Base-by-base conservation (phyloP, 257 asterid species). In the Solanum peruvianum region DNA sequence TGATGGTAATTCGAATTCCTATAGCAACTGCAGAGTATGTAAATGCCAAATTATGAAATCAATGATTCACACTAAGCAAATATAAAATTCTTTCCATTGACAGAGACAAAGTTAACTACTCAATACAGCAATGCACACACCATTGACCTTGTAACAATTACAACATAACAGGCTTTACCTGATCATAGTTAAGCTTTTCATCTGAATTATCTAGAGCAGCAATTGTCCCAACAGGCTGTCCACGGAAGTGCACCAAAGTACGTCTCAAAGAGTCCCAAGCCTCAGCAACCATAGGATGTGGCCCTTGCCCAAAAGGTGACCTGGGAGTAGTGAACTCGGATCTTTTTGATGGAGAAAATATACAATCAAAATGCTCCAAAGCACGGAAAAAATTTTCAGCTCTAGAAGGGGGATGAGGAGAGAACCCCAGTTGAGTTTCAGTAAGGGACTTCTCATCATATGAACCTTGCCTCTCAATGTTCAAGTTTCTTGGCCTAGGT, bases 181-280 rank as follows among this genome's bases (percentile, higher is more conserved):
- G 98, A 91, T 95, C 98, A 47, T 95, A 95, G 92, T 95, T 95
- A 64, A 95, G 97, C 75, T 92, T 95, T 86, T 95, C 98, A 52
- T 95, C 98, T 13, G 96, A 94, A 90, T 84, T 94, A 85, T 95
- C 98, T 49, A 89, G 86, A 9, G 98, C 98, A 29, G 98, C 98
- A 70, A 95, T 94, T 9, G 98, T 95, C 87, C 98, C 98, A 83
- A 94, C 98, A 45, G 98, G 95, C 47, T 90, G 91, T 25, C 98
- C 98, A 1, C 98, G 97, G 70, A 95, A 95, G 90, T 87, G 86
- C 75, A 95, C 98, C 90, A 95, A 86, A 3, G 98, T 89, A 11
- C 94, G 95, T 88, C 93, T 92, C 87, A 93, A 77, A 87, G 86
- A 85, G 11, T 93, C 98, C 98, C 98, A 95, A 44, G 98, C 98